Percentiles rank a stretch among this genome's conserved stretches.
These are phyloP conservation scores for Arachis hypogaea DNA, from an alignment of 306 rosid genomes.

Conservation along the genomic window DNA sequence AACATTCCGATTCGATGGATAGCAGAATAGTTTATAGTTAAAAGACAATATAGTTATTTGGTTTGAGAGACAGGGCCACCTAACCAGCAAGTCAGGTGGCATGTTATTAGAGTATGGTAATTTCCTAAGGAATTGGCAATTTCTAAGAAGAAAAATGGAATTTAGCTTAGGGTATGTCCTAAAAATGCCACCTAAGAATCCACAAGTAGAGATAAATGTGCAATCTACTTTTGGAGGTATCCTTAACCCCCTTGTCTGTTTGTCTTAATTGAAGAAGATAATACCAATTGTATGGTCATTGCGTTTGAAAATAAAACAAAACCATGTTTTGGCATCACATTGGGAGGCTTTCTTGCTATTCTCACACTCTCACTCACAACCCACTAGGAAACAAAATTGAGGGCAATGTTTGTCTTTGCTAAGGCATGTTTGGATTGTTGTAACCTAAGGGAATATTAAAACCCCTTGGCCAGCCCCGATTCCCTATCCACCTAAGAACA, in stretches of 20 bases:
- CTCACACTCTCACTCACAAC: slow-evolving; percentile 47
- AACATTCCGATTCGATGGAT: neutral
- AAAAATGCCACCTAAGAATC: slow-evolving; percentile 54
- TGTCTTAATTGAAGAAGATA: slow-evolving; percentile 63
- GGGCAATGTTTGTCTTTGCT: slow-evolving; percentile 75
- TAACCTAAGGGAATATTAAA: slow-evolving; percentile 59
- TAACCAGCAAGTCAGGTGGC: slow-evolving; percentile 20
- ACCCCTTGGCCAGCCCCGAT: slow-evolving; percentile 55
- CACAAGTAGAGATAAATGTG: slow-evolving; percentile 62
- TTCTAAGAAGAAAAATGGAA: slow-evolving; percentile 37
- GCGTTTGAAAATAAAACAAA: slow-evolving; percentile 57
- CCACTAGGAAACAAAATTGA: slow-evolving; percentile 67
- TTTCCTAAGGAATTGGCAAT: slow-evolving; percentile 41
- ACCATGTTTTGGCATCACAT: slow-evolving; percentile 49
- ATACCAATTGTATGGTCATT: slow-evolving; percentile 65
- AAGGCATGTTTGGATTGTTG: slow-evolving; percentile 67
- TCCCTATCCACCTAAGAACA: slow-evolving; percentile 66
- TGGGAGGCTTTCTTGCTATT: slow-evolving; percentile 44
- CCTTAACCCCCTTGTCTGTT: slow-evolving; percentile 58
- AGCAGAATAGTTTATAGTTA: slow-evolving; percentile 8
- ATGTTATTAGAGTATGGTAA: slow-evolving; percentile 39
- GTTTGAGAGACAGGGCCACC: slow-evolving; percentile 35
- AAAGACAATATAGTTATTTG: slow-evolving; percentile 21
- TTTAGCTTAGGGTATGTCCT: slow-evolving; percentile 9
- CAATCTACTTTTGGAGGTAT: slow-evolving; percentile 56